phyloP scores from a whole-genome alignment of 75 land plant species.

The Pinus tabuliformis region DNA sequence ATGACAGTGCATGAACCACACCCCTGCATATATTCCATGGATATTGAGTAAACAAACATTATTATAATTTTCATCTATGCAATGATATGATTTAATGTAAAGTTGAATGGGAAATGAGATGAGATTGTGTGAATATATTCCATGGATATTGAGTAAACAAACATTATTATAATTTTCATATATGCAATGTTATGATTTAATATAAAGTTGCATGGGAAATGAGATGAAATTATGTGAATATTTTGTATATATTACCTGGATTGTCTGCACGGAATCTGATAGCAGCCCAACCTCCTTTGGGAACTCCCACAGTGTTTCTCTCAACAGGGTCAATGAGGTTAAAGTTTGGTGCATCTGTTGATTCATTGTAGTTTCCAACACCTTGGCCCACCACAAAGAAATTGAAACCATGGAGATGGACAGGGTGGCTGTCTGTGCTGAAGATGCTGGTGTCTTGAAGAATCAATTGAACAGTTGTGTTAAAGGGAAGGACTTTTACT shows the following conservation, averaged over 20 bases:
- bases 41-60: no score
- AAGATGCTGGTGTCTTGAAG: constrained; percentile 17
- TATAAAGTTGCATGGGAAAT: no score
- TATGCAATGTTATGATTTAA: no score
- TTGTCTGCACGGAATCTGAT: constrained; percentile 39
- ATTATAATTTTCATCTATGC: no score
- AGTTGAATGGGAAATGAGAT: no score
- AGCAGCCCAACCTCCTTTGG: constrained; percentile 34
- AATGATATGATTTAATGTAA: no score
- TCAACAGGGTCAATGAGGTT: constrained; percentile 31
- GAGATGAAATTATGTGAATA: no score
- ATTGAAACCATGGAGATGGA: constrained; percentile 38
- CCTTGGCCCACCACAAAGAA: constrained; percentile 34
- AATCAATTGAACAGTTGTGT: constrained; percentile 25
- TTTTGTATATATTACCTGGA: constrained; percentile 23
- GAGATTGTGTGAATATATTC: not conserved
- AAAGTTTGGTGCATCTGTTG: constrained; percentile 5
- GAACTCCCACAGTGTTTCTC: constrained; percentile 31
- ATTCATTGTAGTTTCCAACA: constrained; percentile 26
- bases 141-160: not conserved
- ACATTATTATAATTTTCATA: no score
- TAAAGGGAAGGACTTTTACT: constrained; percentile 13
- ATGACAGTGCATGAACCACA: no score
- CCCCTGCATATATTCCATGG: no score
- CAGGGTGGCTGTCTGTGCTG: constrained; percentile 25